Percentiles rank a stretch among this genome's conserved stretches.
These are phyloP conservation scores for Aspergillus tamarii DNA, from an alignment of 2,329 filamentous ascomycete genomes.

Conservation along the genomic window DNA sequence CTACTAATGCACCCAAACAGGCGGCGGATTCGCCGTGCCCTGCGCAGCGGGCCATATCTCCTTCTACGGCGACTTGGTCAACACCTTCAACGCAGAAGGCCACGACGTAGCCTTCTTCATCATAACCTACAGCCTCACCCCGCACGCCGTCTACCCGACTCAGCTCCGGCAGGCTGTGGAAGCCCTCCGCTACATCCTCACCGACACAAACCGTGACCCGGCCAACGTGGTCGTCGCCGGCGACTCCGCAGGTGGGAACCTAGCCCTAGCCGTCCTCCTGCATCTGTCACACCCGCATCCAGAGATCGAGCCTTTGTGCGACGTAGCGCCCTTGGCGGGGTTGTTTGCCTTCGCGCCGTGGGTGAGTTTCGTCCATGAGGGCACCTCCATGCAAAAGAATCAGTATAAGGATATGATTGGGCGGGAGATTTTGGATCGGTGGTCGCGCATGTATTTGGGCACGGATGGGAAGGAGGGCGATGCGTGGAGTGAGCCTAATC, in stretches of 20 bases:
- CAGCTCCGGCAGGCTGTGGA: conserved; percentile 44
- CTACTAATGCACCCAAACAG: conserved; percentile 30
- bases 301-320: conserved; percentile 45
- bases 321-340: conserved; percentile 46
- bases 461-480: conserved; percentile 37
- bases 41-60: conserved; percentile 46
- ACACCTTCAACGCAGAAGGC: conserved; percentile 42
- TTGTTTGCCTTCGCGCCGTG: conserved; percentile 60
- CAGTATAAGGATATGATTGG: conserved; percentile 54
- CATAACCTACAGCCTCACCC: conserved; percentile 58
- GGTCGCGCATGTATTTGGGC: conserved; percentile 52
- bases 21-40: conserved; percentile 58
- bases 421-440: conserved; percentile 38
- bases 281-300: conserved; percentile 58
- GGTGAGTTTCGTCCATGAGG: conserved; percentile 51
- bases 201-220: conserved; percentile 33
- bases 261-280: conserved; percentile 36
- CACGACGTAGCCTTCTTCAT: conserved; percentile 54
- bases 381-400: conserved; percentile 49
- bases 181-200: conserved; percentile 43
- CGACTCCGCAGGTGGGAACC: conserved; percentile 47
- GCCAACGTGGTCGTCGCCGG: conserved; percentile 41
- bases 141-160: conserved; percentile 40
- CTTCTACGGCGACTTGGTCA: conserved; percentile 48
- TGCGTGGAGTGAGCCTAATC: conserved; percentile 56